Percentiles rank a stretch among this genome's conserved stretches.
Conservation (phyloP, 2,329 filamentous ascomycete species). For the Spiromastix sp. region DNA sequence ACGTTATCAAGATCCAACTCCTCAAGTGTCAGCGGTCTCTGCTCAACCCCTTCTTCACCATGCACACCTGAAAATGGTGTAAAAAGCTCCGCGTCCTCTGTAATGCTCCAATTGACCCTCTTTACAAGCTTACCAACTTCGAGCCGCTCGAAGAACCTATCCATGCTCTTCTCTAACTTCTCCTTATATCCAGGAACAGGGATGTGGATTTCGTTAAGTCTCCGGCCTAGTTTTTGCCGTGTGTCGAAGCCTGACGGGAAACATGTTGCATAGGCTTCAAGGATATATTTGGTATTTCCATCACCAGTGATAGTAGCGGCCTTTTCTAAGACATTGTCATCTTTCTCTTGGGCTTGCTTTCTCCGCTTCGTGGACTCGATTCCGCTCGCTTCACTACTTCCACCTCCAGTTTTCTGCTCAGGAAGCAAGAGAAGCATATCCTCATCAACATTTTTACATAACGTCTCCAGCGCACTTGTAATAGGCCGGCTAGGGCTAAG, state of each 20-base stretch:
- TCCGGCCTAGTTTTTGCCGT: slow-evolving; percentile 42
- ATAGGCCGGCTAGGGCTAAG: slow-evolving; percentile 23
- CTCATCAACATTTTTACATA: slow-evolving; percentile 46
- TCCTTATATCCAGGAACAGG: slow-evolving; percentile 48
- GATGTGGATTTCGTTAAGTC: slow-evolving; percentile 45
- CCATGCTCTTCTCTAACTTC: slow-evolving; percentile 51
- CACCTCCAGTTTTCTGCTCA: slow-evolving; percentile 16
- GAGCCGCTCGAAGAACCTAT: slow-evolving; percentile 48
- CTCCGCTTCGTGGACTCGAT: slow-evolving; percentile 4
- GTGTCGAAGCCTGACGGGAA: slow-evolving; percentile 52
- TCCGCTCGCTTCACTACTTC: slow-evolving; percentile 21
- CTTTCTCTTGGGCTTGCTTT: slow-evolving; percentile 4
- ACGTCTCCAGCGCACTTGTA: slow-evolving; percentile 33
- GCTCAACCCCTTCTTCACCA: slow-evolving; percentile 15
- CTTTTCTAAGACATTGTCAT: background rate
- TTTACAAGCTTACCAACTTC: slow-evolving; percentile 45
- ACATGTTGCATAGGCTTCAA: slow-evolving; percentile 46
- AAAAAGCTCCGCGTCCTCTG: slow-evolving; percentile 29
- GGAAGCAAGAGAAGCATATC: slow-evolving; percentile 52
- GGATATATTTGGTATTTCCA: slow-evolving; percentile 35
- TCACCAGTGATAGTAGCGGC: slow-evolving; percentile 4
- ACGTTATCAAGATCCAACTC: slow-evolving; percentile 38
- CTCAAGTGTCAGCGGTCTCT: slow-evolving; percentile 19
- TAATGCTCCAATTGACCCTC: slow-evolving; percentile 42
- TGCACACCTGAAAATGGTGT: slow-evolving; percentile 28